These are phyloP conservation scores for Mallotus japonicus DNA, from an alignment of 441 rosid genomes.

Conservation along the genomic window DNA sequence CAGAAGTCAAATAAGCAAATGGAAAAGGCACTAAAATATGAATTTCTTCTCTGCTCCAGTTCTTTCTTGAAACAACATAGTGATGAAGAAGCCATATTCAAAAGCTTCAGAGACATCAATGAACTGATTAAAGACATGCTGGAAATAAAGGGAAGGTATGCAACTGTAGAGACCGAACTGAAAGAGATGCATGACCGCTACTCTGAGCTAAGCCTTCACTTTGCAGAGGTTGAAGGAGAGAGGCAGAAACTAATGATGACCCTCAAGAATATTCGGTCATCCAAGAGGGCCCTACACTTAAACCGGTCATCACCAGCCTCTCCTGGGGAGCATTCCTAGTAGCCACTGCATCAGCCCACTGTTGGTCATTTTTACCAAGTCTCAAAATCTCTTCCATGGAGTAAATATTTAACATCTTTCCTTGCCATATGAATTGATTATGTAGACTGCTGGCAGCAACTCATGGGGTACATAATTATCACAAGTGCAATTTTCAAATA, in stretches of 20 bases:
- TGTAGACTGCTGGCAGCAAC: constrained; percentile 10
- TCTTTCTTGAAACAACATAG: constrained; percentile 83
- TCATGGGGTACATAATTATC: constrained; percentile 8
- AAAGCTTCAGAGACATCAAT: constrained; percentile 95
- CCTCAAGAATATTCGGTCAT: constrained; percentile 77
- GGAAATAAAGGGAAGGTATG: constrained; percentile 68
- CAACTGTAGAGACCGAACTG: constrained; percentile 62
- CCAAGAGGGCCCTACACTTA: constrained; percentile 51
- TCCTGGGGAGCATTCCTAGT: constrained; percentile 42
- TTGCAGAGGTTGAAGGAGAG: constrained; percentile 98
- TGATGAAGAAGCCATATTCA: constrained; percentile 84
- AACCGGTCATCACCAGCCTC: constrained; percentile 53
- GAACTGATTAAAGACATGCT: constrained; percentile 86
- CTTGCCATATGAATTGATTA: constrained; percentile 11
- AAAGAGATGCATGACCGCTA: constrained; percentile 84
- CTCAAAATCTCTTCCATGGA: not conserved
- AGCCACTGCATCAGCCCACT: constrained; percentile 19
- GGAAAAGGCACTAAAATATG: constrained; percentile 1
- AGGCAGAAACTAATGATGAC: constrained; percentile 90
- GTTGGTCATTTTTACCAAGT: not conserved
- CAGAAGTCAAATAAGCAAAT: not conserved
- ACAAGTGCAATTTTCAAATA: constrained; percentile 14
- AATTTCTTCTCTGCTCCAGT: constrained; percentile 42
- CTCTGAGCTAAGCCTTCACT: constrained; percentile 83
- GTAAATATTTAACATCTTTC: constrained; percentile 3